Evolutionary conservation across 441 rosid species (phyloP).

Genomic region (Adansonia gregorii): DNA sequence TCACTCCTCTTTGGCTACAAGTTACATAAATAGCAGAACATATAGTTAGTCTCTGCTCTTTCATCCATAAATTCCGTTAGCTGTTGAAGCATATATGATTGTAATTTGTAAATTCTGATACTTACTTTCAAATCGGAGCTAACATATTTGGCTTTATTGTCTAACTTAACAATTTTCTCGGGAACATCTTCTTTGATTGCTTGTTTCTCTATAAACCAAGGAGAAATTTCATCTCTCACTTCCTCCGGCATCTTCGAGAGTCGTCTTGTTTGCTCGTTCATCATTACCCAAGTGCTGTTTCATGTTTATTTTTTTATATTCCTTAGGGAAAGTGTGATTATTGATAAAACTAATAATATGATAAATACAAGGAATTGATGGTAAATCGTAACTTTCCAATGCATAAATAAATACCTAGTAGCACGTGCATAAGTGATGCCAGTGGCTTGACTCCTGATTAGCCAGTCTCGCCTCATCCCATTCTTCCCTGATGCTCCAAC

Average conservation of each 20-base stretch:
- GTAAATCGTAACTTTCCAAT: not conserved
- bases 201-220: conserved; percentile 66
- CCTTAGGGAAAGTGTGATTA: not conserved
- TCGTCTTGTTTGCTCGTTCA: conserved; percentile 70
- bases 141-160: conserved; percentile 51
- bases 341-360: not conserved
- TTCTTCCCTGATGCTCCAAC: conserved; percentile 78
- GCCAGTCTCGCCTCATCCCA: conserved; percentile 77
- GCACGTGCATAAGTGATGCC: conserved; percentile 68
- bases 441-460: conserved; percentile 64
- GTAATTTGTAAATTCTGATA: not conserved
- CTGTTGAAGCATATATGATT: not conserved
- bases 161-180: conserved; percentile 62
- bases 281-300: conserved; percentile 79
- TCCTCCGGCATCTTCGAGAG: conserved; percentile 74
- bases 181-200: conserved; percentile 63
- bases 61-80: not conserved
- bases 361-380: not conserved
- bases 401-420: conserved; percentile 47
- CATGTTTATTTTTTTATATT: conserved; percentile 22
- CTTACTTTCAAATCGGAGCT: conserved; percentile 56
- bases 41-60: conserved; percentile 5
- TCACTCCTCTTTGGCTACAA: conserved; percentile 66
- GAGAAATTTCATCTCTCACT: conserved; percentile 66
- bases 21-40: not conserved